Conservation (phyloP, 163 green algal genomes). For the Scenedesmus sp. region DNA sequence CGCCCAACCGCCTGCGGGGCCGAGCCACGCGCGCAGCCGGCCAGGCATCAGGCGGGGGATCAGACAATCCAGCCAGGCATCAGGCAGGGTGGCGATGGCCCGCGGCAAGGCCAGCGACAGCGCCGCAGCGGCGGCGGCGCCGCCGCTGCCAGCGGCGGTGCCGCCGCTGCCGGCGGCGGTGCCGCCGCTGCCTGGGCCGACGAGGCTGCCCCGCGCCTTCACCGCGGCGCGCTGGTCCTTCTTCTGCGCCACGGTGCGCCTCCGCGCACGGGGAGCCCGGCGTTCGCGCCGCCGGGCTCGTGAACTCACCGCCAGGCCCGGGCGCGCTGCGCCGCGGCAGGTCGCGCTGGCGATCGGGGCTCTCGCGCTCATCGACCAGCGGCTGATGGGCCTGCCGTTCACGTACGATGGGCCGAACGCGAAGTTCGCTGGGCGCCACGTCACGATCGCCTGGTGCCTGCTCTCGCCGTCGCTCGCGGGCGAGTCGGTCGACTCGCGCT, state of each 20-base stretch:
- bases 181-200: no score
- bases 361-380: slow-evolving; percentile 42
- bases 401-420: slow-evolving; percentile 3
- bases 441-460: slow-evolving; percentile 36
- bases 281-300: neutral
- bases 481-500: slow-evolving; percentile 8
- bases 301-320: no score
- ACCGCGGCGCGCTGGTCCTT: slow-evolving; percentile 12
- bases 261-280: neutral
- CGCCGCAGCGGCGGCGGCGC: no score
- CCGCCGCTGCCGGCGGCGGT: no score
- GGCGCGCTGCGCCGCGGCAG: slow-evolving; percentile 1
- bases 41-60: no score
- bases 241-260: slow-evolving; percentile 21
- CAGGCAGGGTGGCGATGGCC: no score
- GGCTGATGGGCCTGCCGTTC: neutral
- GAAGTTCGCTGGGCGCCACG: neutral
- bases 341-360: slow-evolving; percentile 41
- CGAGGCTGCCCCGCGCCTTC: neutral
- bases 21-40: no score
- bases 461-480: neutral
- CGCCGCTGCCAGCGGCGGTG: no score
- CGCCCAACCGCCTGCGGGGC: no score
- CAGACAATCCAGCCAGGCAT: no score
- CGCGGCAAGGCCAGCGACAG: no score